These are phyloP conservation scores for Botrytis hyacinthi DNA, from an alignment of 2,329 filamentous ascomycete species.

Conservation along the genomic window DNA sequence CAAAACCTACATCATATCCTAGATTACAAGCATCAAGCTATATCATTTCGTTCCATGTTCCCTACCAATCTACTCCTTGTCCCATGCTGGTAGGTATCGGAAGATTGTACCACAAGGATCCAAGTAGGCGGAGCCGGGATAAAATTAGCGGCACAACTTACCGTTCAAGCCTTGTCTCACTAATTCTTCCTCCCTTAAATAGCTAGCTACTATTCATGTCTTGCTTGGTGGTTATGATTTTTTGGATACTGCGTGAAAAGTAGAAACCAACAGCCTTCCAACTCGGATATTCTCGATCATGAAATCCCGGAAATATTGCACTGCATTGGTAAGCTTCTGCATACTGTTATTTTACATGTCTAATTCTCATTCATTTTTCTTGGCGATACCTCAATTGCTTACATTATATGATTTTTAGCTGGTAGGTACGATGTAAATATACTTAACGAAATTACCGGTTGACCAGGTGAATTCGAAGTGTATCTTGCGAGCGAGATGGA, in stretches of 20 bases:
- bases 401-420: background rate
- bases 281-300: background rate
- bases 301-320: background rate
- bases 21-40: background rate
- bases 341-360: background rate
- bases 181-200: background rate
- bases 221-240: background rate
- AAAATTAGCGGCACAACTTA: slow-evolving; percentile 13
- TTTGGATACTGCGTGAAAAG: background rate
- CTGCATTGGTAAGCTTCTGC: background rate
- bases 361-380: background rate
- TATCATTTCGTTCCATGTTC: background rate
- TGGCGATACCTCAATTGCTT: background rate
- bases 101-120: slow-evolving; percentile 16
- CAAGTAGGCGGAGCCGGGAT: slow-evolving; percentile 13
- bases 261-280: background rate
- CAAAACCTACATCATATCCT: background rate
- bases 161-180: background rate
- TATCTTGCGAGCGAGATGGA: background rate
- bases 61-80: background rate
- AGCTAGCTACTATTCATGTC: background rate
- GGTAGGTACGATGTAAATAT: background rate
- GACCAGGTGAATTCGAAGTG: background rate
- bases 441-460: background rate
- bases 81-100: slow-evolving; percentile 2